Conservation (phyloP, 1,139 yeast species). For the Blastobotrys niveus region DNA sequence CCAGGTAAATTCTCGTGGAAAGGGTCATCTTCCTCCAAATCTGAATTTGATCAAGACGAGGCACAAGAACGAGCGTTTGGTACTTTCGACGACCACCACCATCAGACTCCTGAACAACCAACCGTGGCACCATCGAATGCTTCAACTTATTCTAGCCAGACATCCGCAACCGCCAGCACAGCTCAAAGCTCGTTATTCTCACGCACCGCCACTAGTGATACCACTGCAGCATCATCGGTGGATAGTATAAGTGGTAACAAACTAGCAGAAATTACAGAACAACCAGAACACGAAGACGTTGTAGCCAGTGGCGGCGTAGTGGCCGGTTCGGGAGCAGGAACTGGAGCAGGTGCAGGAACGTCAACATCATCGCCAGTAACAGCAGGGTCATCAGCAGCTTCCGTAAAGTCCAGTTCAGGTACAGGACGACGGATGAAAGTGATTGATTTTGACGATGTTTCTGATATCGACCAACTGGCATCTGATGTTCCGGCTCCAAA, state of each 20-base stretch:
- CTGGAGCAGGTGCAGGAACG: neutral
- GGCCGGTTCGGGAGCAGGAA: neutral
- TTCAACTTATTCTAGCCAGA: slow-evolving; percentile 11
- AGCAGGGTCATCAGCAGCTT: slow-evolving; percentile 6
- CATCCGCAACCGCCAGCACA: slow-evolving; percentile 14
- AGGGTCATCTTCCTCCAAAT: neutral
- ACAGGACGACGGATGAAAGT: slow-evolving; percentile 24
- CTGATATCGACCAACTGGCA: slow-evolving; percentile 11
- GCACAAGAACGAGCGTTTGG: slow-evolving; percentile 13
- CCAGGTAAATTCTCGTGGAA: slow-evolving; percentile 11
- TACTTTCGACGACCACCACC: slow-evolving; percentile 1
- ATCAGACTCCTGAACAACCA: too few relatives aligned
- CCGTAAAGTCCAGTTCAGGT: slow-evolving; percentile 6
- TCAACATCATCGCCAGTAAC: slow-evolving; percentile 1
- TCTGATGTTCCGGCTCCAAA: slow-evolving; percentile 5
- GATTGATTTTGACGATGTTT: slow-evolving; percentile 23
- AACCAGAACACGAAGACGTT: slow-evolving; percentile 11
- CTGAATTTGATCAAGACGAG: slow-evolving; percentile 9
- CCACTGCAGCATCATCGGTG: slow-evolving; percentile 18
- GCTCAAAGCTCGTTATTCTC: slow-evolving; percentile 27
- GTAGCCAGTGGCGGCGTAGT: slow-evolving; percentile 5
- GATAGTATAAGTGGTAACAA: slow-evolving; percentile 6
- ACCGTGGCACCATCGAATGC: slow-evolving; percentile 12
- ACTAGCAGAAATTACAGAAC: slow-evolving; percentile 7
- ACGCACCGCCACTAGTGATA: slow-evolving; percentile 20